Base-by-base conservation (phyloP, 331 rosid genomes). In the Malus hybrid region DNA sequence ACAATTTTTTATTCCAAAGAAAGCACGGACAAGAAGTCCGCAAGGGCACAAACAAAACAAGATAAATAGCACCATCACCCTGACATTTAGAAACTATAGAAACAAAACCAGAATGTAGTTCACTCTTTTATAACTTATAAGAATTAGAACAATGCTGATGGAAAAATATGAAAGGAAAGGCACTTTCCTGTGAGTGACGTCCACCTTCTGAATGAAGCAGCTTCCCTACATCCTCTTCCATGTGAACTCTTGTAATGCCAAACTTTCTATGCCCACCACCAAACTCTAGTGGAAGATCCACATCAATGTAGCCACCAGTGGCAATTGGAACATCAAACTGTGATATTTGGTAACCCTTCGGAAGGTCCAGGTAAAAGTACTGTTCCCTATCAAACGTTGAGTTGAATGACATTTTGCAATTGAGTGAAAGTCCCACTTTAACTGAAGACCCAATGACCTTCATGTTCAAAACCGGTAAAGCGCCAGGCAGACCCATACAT, bases 141-240 rank as follows among this genome's bases (percentile, higher is more conserved):
- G 55, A 59, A 12, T 7, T 5, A 72, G 12, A 39, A 24, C 31
- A 60, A 14, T 24, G 70, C 12, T 19, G 69, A 61, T 61, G 5
- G 3, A 57, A 16, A 73, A 42, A 55, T 13, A 62, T 64, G 73
- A 67, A 56, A 36, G 32, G 68, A 32, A 81, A 71, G 80, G 68
- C 69, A 61, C 66, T 72, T 70, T 80, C 98, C 94, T 87, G 95
- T 52, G 98, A 90, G 83, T 83, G 73, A 84, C 85, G 85, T 74
- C 90, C 96, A 76, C 71, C 87, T 10, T 94, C 98, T 10, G 96
- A 83, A 80, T 94, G 98, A 52, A 94, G 80, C 67, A 94, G 83
- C 86, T 94, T 94, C 73, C 97, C 98, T 0, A 96, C 98, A 88
- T 94, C 97, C 88, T 94, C 98, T 87, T 94, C 97, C 96, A 94